These are phyloP conservation scores for Diutina ranongensis DNA, from an alignment of 1,139 yeast species.

Conservation along the genomic window DNA sequence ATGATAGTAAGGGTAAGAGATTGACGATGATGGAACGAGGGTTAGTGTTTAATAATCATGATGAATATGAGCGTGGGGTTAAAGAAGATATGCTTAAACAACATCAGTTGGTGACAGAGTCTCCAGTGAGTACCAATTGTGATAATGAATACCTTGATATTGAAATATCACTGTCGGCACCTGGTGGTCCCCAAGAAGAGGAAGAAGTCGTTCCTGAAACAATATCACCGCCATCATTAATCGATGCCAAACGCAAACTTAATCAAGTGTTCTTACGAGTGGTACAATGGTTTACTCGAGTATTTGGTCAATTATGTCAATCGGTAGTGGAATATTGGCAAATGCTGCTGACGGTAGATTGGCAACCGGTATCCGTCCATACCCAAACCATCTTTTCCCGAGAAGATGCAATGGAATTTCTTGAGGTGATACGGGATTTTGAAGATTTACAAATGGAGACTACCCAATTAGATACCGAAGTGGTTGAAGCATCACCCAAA, in stretches of 20 bases:
- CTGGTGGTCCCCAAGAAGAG: slow-evolving; percentile 7
- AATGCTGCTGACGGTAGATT: slow-evolving; percentile 20
- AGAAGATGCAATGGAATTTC: slow-evolving; percentile 22
- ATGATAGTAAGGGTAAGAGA: slow-evolving; percentile 24
- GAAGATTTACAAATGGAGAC: slow-evolving; percentile 17
- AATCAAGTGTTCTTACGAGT: slow-evolving; percentile 26
- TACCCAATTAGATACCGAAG: slow-evolving; percentile 9
- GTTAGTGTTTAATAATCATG: slow-evolving; percentile 20
- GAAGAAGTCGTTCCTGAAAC: neutral
- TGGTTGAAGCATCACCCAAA: neutral
- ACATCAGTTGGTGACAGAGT: slow-evolving; percentile 13
- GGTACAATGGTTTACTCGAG: slow-evolving; percentile 20
- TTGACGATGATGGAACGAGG: slow-evolving; percentile 21
- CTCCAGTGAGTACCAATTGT: slow-evolving; percentile 11
- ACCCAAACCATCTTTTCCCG: slow-evolving; percentile 14
- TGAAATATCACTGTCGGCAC: slow-evolving; percentile 14
- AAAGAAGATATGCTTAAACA: slow-evolving; percentile 18
- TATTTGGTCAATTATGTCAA: slow-evolving; percentile 22
- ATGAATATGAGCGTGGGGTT: slow-evolving; percentile 22
- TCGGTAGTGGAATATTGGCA: slow-evolving; percentile 19
- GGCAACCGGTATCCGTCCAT: slow-evolving; percentile 9
- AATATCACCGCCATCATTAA: slow-evolving; percentile 13
- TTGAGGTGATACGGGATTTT: slow-evolving; percentile 20
- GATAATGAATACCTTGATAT: neutral
- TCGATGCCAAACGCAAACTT: slow-evolving; percentile 21